Conservation (phyloP, 1,139 yeast genomes). For the Lodderomyces metapsilosis region DNA sequence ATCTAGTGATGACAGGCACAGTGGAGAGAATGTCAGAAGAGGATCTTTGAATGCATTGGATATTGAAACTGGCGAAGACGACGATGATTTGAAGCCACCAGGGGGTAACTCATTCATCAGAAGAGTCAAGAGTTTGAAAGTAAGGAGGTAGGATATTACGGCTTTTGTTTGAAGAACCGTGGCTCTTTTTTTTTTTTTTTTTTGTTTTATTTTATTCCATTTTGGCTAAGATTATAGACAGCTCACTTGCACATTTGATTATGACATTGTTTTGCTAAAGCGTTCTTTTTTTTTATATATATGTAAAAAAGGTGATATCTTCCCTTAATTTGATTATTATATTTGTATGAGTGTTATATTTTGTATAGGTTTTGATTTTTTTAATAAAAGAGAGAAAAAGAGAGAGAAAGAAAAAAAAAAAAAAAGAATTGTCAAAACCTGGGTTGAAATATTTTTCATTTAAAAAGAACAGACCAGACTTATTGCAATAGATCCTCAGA, state of each 20-base stretch:
- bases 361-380: constrained; percentile 1
- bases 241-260: too few relatives aligned
- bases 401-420: constrained; percentile 5
- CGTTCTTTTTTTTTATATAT: background rate
- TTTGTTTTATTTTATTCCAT: background rate
- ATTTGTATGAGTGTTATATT: constrained; percentile 1
- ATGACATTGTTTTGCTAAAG: constrained; percentile 1
- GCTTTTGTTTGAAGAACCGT: too few relatives aligned
- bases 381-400: background rate
- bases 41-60: constrained; percentile 19
- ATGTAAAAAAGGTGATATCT: too few relatives aligned
- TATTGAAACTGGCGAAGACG: constrained; percentile 11
- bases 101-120: constrained; percentile 56
- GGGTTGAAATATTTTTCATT: too few relatives aligned
- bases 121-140: constrained; percentile 87
- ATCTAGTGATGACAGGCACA: constrained; percentile 28
- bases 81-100: constrained; percentile 32
- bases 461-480: too few relatives aligned
- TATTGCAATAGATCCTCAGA: constrained; percentile 1
- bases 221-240: too few relatives aligned
- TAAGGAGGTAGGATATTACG: constrained; percentile 47
- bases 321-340: background rate
- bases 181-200: background rate
- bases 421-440: too few relatives aligned
- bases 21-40: constrained; percentile 16